A percentile compares a stretch with the other conserved stretches of the same genome.
Evolutionary conservation across 2,329 filamentous ascomycete genomes (phyloP).

Genomic region (Beauveria rudraprayagi): DNA sequence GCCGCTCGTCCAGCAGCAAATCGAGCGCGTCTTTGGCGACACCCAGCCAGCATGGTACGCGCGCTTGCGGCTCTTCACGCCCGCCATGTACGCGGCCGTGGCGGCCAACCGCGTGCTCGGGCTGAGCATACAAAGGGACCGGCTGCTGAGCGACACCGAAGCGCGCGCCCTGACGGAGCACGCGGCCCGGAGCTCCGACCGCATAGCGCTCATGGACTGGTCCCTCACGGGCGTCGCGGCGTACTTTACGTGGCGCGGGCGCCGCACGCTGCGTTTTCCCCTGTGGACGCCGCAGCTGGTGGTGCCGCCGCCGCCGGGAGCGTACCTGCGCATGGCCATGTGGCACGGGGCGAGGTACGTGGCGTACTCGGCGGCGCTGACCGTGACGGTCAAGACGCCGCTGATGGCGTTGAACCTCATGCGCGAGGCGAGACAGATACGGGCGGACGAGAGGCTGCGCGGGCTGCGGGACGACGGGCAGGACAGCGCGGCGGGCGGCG

Average conservation of each 20-base stretch:
- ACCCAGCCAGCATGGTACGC: slow-evolving; percentile 22
- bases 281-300: slow-evolving; percentile 28
- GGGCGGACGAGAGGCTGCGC: neutral
- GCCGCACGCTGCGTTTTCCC: slow-evolving; percentile 31
- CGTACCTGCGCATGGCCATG: slow-evolving; percentile 17
- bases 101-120: slow-evolving; percentile 21
- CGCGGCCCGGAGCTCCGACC: slow-evolving; percentile 23
- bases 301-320: slow-evolving; percentile 24
- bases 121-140: slow-evolving; percentile 22
- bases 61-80: slow-evolving; percentile 22
- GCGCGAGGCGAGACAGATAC: neutral
- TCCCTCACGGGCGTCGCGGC: slow-evolving; percentile 19
- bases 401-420: slow-evolving; percentile 23
- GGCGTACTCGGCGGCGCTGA: slow-evolving; percentile 23
- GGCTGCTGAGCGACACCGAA: slow-evolving; percentile 28
- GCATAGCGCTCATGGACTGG: slow-evolving; percentile 23
- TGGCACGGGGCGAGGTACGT: slow-evolving; percentile 32
- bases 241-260: slow-evolving; percentile 20
- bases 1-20: slow-evolving; percentile 23
- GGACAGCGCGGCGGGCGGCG: neutral
- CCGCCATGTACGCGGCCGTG: slow-evolving; percentile 21
- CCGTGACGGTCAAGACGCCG: slow-evolving; percentile 20
- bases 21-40: slow-evolving; percentile 24
- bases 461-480: neutral
- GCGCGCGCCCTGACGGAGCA: slow-evolving; percentile 28